Conservation (phyloP, 768 basidiomycete genomes). For the Boletellus ananas region DNA sequence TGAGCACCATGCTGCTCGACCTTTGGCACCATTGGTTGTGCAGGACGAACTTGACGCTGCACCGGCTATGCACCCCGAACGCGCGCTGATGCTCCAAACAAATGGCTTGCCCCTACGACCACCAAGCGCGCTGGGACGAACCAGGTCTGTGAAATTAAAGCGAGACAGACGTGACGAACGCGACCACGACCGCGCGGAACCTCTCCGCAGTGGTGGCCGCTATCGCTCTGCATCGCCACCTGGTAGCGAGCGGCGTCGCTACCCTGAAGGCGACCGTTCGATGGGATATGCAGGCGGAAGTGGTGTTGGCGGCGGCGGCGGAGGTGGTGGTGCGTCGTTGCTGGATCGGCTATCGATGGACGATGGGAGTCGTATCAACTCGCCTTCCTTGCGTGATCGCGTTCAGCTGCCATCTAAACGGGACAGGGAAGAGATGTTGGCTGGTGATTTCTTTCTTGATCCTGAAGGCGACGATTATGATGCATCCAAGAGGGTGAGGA, state of each 20-base stretch:
- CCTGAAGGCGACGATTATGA: slow-evolving; percentile 23
- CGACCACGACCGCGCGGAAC: slow-evolving; percentile 20
- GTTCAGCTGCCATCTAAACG: slow-evolving; percentile 37
- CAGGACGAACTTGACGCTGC: slow-evolving; percentile 10
- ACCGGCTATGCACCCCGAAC: slow-evolving; percentile 29
- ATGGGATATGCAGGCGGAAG: background rate
- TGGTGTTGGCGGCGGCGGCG: slow-evolving; percentile 21
- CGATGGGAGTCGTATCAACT: slow-evolving; percentile 8
- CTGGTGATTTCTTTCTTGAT: slow-evolving; percentile 9
- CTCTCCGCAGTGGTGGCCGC: slow-evolving; percentile 5
- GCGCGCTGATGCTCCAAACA: slow-evolving; percentile 28
- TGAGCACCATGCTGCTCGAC: slow-evolving; percentile 3
- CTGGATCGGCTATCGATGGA: slow-evolving; percentile 37
- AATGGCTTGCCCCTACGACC: slow-evolving; percentile 30
- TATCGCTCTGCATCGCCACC: slow-evolving; percentile 17
- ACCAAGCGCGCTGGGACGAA: slow-evolving; percentile 10
- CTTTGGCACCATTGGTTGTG: background rate
- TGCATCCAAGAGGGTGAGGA: slow-evolving; percentile 20
- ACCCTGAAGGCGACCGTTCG: slow-evolving; percentile 11
- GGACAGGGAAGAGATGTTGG: slow-evolving; percentile 28
- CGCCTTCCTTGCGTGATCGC: slow-evolving; percentile 34
- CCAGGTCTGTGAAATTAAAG: slow-evolving; percentile 15
- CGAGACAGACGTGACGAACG: slow-evolving; percentile 21
- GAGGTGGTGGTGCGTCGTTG: slow-evolving; percentile 35
- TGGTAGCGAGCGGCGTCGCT: slow-evolving; percentile 12